Conservation (phyloP, 2,329 filamentous ascomycete species). For the Chaetomiaceae sp. region DNA sequence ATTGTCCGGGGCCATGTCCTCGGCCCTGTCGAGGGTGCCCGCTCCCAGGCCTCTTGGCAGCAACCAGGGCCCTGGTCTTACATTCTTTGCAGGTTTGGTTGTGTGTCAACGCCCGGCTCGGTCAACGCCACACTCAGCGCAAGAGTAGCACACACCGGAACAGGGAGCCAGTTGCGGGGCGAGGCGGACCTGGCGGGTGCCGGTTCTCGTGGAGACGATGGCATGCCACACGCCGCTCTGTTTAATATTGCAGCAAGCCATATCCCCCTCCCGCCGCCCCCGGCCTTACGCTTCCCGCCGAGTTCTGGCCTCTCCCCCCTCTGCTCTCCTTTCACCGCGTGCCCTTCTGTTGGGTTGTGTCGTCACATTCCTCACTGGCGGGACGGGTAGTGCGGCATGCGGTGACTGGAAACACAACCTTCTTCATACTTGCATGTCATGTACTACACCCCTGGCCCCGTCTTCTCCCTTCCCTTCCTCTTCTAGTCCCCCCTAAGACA, state of each 20-base stretch:
- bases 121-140: slow-evolving; percentile 25
- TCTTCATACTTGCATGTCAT: slow-evolving; percentile 25
- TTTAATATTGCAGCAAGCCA: slow-evolving; percentile 17
- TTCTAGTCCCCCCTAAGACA: slow-evolving; percentile 6
- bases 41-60: slow-evolving; percentile 19
- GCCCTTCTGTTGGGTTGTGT: slow-evolving; percentile 3
- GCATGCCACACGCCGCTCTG: slow-evolving; percentile 19
- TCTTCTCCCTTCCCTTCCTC: slow-evolving; percentile 8
- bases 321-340: slow-evolving; percentile 1
- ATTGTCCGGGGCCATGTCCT: too few species aligned
- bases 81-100: slow-evolving; percentile 21
- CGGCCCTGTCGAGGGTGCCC: neutral
- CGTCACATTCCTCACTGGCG: slow-evolving; percentile 7
- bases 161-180: slow-evolving; percentile 12
- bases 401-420: slow-evolving; percentile 12
- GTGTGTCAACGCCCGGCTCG: too few species aligned
- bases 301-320: slow-evolving; percentile 14
- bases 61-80: slow-evolving; percentile 15
- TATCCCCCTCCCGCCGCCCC: slow-evolving; percentile 4
- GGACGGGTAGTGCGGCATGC: slow-evolving; percentile 6
- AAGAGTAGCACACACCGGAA: slow-evolving; percentile 8
- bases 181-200: slow-evolving; percentile 12
- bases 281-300: slow-evolving; percentile 12
- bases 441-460: slow-evolving; percentile 19
- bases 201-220: slow-evolving; percentile 15